Evolutionary conservation across 495 filamentous ascomycete species (phyloP).

Genomic region (Parathielavia hyrcaniae): DNA sequence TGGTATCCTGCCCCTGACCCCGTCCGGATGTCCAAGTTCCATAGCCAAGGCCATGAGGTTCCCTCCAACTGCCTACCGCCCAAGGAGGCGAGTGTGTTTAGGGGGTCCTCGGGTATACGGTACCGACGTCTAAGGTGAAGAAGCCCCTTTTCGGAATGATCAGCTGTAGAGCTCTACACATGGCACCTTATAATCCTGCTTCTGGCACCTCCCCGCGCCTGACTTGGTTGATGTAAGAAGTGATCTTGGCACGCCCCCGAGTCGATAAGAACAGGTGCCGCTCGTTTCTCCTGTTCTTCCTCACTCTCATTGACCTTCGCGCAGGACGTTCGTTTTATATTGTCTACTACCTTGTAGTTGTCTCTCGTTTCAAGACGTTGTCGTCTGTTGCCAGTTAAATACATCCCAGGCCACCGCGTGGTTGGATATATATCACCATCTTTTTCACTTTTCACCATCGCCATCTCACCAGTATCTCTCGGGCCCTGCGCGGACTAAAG

Average conservation of each 20-base stretch:
- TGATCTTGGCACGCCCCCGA: background rate
- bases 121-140: background rate
- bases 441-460: too few relatives aligned
- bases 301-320: background rate
- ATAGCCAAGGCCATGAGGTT: too few relatives aligned
- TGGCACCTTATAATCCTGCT: background rate
- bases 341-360: background rate
- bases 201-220: background rate
- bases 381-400: background rate
- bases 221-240: background rate
- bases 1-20: too few relatives aligned
- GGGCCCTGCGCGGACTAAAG: background rate
- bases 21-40: too few relatives aligned
- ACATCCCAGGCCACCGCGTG: background rate
- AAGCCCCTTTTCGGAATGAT: background rate
- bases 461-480: background rate
- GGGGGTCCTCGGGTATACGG: background rate
- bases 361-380: background rate
- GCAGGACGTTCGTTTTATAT: background rate
- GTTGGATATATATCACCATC: background rate
- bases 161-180: constrained; percentile 1
- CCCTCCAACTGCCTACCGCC: too few relatives aligned
- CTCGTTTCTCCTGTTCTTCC: background rate
- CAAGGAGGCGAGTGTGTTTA: background rate
- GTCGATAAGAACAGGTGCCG: constrained; percentile 1